A percentile compares a stretch with the other conserved stretches of the same genome.
These are phyloP conservation scores for Colletotrichum destructivum DNA, from an alignment of 2,329 filamentous ascomycete genomes.

Conservation along the genomic window DNA sequence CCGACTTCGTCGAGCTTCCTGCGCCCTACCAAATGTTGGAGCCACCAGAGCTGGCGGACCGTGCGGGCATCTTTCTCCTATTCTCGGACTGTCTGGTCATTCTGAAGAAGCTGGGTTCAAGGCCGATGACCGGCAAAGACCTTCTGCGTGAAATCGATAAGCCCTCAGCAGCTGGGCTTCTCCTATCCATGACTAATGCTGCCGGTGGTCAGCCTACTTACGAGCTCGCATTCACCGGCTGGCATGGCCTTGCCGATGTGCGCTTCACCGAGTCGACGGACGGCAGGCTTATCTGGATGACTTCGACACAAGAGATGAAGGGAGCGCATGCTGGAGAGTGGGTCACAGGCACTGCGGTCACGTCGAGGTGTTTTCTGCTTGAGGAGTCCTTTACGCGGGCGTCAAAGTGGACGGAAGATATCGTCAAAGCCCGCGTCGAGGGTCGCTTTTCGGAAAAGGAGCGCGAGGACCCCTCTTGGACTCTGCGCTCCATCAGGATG, in stretches of 20 bases:
- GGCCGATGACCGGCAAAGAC: constrained; percentile 79
- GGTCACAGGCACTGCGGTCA: constrained; percentile 65
- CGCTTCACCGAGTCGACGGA: constrained; percentile 81
- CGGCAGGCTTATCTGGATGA: constrained; percentile 77
- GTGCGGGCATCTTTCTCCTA: constrained; percentile 81
- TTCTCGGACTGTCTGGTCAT: constrained; percentile 88
- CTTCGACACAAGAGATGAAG: constrained; percentile 73
- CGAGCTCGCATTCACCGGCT: constrained; percentile 83
- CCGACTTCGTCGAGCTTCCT: constrained; percentile 83
- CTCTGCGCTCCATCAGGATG: constrained; percentile 78
- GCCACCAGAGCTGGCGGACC: constrained; percentile 59
- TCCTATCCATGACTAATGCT: constrained; percentile 75
- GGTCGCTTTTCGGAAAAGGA: constrained; percentile 87
- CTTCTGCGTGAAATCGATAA: constrained; percentile 89
- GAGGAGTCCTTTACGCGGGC: constrained; percentile 83
- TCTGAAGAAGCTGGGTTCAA: constrained; percentile 77
- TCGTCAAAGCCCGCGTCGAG: constrained; percentile 89
- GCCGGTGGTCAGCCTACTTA: constrained; percentile 73
- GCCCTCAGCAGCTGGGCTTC: constrained; percentile 75
- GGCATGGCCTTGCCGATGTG: constrained; percentile 78
- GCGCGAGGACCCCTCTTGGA: constrained; percentile 86
- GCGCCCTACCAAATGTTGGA: constrained; percentile 75
- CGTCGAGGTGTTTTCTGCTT: constrained; percentile 79
- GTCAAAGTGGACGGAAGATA: constrained; percentile 83
- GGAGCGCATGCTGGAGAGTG: constrained; percentile 66